phyloP scores from a whole-genome alignment of 441 rosid species.

The Jatropha podagrica region DNA sequence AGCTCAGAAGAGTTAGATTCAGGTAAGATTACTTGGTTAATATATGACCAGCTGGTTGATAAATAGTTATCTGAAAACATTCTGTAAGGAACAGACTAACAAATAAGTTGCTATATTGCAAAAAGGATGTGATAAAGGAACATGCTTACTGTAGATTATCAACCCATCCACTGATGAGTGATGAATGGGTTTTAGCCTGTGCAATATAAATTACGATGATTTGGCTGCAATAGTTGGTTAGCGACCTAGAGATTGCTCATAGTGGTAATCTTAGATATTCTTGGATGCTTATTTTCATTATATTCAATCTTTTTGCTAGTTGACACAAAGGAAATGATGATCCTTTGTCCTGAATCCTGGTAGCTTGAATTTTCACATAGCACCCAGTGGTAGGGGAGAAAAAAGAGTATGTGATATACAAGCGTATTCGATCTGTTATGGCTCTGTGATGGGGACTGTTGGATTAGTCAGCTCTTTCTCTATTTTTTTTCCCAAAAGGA shows the following conservation, averaged over 20 bases:
- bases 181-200: background rate
- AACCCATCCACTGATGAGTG: background rate
- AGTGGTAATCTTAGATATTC: background rate
- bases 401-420: background rate
- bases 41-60: background rate
- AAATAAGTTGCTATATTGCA: background rate
- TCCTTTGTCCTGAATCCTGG: background rate
- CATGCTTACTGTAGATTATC: background rate
- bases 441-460: background rate
- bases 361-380: background rate
- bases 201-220: background rate
- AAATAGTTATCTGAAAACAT: background rate
- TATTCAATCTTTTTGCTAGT: background rate
- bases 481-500: no score
- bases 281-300: background rate
- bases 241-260: background rate
- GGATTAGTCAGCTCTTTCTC: background rate
- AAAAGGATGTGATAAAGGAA: background rate
- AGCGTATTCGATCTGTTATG: background rate
- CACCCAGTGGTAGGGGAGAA: background rate
- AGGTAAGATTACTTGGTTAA: constrained; percentile 47
- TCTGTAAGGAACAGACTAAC: constrained; percentile 4
- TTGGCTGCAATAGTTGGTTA: background rate
- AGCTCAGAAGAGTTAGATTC: constrained; percentile 97
- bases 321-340: background rate